Conservation (phyloP, 2,329 filamentous ascomycete species). For the Epichloe elymi region DNA sequence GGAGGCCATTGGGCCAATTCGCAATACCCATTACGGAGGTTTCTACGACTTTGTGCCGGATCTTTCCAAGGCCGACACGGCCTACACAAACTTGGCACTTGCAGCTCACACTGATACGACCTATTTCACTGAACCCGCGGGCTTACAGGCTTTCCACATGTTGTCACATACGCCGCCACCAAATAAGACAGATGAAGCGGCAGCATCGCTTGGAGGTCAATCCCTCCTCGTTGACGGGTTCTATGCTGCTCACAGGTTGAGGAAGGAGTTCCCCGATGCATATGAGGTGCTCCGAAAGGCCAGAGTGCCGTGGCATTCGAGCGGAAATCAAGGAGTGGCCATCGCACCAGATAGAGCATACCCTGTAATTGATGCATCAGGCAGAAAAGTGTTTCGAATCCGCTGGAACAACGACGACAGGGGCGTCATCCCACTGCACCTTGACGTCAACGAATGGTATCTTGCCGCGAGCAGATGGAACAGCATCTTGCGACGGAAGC, state of each 20-base stretch:
- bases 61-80: conserved; percentile 75
- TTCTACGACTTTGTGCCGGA: conserved; percentile 78
- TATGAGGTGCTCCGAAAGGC: conserved; percentile 44
- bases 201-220: conserved; percentile 46
- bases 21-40: conserved; percentile 79
- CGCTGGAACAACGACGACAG: conserved; percentile 93
- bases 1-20: conserved; percentile 72
- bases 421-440: conserved; percentile 50
- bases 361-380: conserved; percentile 56
- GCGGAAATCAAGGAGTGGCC: conserved; percentile 71
- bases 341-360: conserved; percentile 60
- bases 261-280: conserved; percentile 34
- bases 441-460: conserved; percentile 56
- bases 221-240: conserved; percentile 84
- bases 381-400: conserved; percentile 39
- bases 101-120: conserved; percentile 87
- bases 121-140: conserved; percentile 86
- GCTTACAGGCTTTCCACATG: conserved; percentile 85
- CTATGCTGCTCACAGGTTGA: conserved; percentile 50
- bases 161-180: conserved; percentile 51
- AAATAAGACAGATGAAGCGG: conserved; percentile 19
- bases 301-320: conserved; percentile 67
- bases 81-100: conserved; percentile 77
- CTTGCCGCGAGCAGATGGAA: conserved; percentile 63
- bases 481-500: conserved; percentile 48